Base-by-base conservation (phyloP, 169 alveolate species). In the Perkinsus olseni region DNA sequence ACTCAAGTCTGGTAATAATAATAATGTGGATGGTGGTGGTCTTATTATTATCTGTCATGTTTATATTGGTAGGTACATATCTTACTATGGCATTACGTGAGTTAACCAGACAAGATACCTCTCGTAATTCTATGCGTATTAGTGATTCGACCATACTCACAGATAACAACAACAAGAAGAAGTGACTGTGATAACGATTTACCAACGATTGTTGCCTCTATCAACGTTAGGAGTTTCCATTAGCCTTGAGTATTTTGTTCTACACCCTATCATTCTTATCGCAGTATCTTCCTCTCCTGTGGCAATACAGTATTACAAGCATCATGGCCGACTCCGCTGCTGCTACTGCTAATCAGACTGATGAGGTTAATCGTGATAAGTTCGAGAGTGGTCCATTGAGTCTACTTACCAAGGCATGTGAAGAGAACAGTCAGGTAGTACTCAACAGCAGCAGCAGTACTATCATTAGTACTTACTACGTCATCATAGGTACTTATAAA, bases 401-500 rank as follows among this genome's bases (percentile, higher is more conserved):
- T 62, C 82, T 62, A 13, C 34, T 62, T 21, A 62, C 82, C 36
- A 62, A 62, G 34, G 82, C 82, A 62, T 62, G 82, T 28, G 82
- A 62, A 62, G 82, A 62, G 28, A 62, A 62, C 82, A 21, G 37
- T 21, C 82, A 62, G 34, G 82, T 62, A 62, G 82, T 62, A 62
- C 21, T 40, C n/a, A 40, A 11, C 3, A 40, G 50, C 11, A 40
- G 50, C 50, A 6, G 50, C 50, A 6, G 11, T 8, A 62, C 17
- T 62, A 62, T 24, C 28, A 62, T 24, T 13, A 13, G 28, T 62
- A 13, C 34, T 21, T 13, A 13, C 34, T 62, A 62, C 34, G 37
- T 24, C 34, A 24, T 62, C 17, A 62, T 62, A 98, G 93, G 99
- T 98, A 91, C 95, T 98, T 40, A 97, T 98, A 48, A 98, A 98